Percentiles rank a stretch among this genome's conserved stretches.
Conservation (phyloP, 2,329 filamentous ascomycete genomes). For the Aureobasidium vineae region DNA sequence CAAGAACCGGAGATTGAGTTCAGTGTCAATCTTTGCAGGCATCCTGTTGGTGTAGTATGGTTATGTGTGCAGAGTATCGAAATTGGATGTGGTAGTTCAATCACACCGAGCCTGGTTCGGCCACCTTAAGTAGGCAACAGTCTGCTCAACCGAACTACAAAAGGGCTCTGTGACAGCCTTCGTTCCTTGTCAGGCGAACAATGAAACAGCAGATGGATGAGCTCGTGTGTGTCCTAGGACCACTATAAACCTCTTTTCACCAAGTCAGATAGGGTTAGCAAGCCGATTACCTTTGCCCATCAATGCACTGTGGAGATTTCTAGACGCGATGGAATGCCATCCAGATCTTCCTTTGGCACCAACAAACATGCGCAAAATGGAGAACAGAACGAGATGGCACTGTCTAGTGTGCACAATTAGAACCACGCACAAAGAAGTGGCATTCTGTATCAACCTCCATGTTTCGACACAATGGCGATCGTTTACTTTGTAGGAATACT, state of each 20-base stretch:
- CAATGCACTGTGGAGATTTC: neutral
- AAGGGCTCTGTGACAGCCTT: neutral
- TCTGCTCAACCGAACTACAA: neutral
- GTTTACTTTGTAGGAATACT: neutral
- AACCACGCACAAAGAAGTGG: neutral
- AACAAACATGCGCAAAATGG: neutral
- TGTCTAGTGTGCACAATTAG: no score
- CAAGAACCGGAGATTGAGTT: constrained; percentile 29
- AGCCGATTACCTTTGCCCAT: neutral
- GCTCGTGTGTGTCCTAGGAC: neutral
- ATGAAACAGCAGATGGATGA: neutral
- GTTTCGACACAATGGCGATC: neutral
- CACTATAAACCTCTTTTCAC: neutral
- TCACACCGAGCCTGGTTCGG: neutral
- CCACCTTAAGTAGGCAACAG: constrained; percentile 6
- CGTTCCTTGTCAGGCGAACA: constrained; percentile 2
- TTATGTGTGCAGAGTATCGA: neutral
- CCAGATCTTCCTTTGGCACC: neutral
- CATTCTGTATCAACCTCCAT: neutral
- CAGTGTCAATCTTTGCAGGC: constrained; percentile 30
- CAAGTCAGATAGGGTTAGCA: neutral
- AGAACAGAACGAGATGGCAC: neutral
- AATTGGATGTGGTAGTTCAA: neutral
- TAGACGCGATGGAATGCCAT: neutral
- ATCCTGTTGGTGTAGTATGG: constrained; percentile 11